Evolutionary conservation across 23 red algal genomes (phyloP), one percentile per base, ranked within the genome.

Genomic region (Gracilaria vermiculophylla): DNA sequence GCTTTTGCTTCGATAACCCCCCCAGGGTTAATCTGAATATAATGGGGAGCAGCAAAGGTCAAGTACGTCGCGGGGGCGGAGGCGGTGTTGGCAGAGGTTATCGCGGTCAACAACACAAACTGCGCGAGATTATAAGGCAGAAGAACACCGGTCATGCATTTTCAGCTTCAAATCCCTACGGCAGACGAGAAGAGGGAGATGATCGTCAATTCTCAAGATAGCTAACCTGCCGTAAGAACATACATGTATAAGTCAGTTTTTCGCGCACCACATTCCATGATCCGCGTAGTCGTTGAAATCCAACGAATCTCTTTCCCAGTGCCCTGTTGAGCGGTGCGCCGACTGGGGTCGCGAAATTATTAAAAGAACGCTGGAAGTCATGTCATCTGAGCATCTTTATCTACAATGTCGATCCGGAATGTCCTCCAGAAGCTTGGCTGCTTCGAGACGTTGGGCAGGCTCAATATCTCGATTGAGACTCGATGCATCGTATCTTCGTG

Each of bases 1-100:
- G 92, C 77, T 99, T 99, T 78, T 94, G 97, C 62, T 99, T 99
- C 61, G 92, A 76, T 12, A 58, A 77, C 45, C 92, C 92, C 27
- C 97, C 97, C 39, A 55, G 86, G 19, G 92, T 99, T 23, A 82
- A 94, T 56, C 64, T 99, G 14, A 87, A 79, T 67, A 72, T 84
- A 28, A 85, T 96, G 86, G 75, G 77, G 25, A 88, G 83, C 27
- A 90, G 76, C 45, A 76, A 85, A 41, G 93, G 81, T 9, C 69
- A 83, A 45, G 28, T 53, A 28, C 78, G 95, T 5, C 61, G 95
- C 12, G 90, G 85, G 10, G 95, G 95, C 1, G 96, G 47, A 86
- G 72, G 72, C 3, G 84, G 69, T 37, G 17, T 92, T 48, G 95
- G 95, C 14, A 79, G 36, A 31, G 94, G 94, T 25, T 91, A 85